phyloP scores from a whole-genome alignment of 2,329 filamentous ascomycete species.

The Pseudovirgaria hyperparasitica region DNA sequence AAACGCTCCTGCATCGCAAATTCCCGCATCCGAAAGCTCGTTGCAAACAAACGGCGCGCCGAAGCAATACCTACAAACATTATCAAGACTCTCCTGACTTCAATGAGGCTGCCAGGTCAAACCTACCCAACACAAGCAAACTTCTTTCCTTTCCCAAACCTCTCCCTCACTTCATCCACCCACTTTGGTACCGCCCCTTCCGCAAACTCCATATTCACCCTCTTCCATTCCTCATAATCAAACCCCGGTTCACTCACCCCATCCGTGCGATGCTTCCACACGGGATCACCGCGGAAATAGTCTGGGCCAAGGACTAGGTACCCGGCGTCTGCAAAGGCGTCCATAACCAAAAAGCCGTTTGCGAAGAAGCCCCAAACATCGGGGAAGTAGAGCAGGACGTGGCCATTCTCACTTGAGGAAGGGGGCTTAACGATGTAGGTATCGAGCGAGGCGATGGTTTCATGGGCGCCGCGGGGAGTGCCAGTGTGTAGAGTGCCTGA shows the following conservation, averaged over 20 bases:
- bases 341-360: conserved; percentile 34
- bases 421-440: conserved; percentile 25
- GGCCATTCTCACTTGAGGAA: conserved; percentile 22
- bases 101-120: too few relatives aligned
- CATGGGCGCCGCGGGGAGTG: conserved; percentile 21
- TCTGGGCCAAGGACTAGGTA: conserved; percentile 32
- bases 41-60: conserved; percentile 33
- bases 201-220: conserved; percentile 33
- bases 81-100: neutral
- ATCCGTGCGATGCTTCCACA: conserved; percentile 28
- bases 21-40: conserved; percentile 24
- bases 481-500: conserved; percentile 28
- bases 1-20: conserved; percentile 33
- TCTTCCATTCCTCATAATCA: conserved; percentile 36
- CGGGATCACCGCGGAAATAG: conserved; percentile 34
- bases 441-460: conserved; percentile 21
- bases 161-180: conserved; percentile 24
- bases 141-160: conserved; percentile 24
- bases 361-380: conserved; percentile 33
- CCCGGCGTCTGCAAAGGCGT: conserved; percentile 32
- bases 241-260: conserved; percentile 19
- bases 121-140: conserved; percentile 32
- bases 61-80: conserved; percentile 22
- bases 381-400: conserved; percentile 34
- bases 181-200: conserved; percentile 32